Percentiles rank a stretch among this genome's conserved stretches.
These are phyloP conservation scores for Marasmius sp. DNA, from an alignment of 1,284 basidiomycete species.

Conservation along the genomic window DNA sequence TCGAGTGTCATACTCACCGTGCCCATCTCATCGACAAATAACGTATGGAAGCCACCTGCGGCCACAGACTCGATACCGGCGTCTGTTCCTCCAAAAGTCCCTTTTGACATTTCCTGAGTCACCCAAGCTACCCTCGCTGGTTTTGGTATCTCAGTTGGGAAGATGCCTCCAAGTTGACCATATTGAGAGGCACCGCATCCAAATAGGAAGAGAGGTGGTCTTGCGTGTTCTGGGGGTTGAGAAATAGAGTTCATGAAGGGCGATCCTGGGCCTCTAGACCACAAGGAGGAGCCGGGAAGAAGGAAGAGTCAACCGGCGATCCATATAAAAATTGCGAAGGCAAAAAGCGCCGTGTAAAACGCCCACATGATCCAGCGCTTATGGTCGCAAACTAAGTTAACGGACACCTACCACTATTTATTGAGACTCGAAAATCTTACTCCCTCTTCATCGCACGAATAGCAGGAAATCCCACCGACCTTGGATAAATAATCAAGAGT, in stretches of 20 bases:
- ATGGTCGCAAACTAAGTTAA: too few relatives aligned
- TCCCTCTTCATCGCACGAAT: too few relatives aligned
- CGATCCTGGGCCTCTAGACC: too few relatives aligned
- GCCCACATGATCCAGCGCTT: too few relatives aligned
- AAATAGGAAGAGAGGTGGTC: neutral
- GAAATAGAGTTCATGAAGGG: neutral
- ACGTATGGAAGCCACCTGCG: constrained; percentile 73
- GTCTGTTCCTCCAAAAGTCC: constrained; percentile 3
- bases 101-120: neutral
- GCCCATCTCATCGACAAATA: constrained; percentile 69
- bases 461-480: too few relatives aligned
- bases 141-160: neutral
- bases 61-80: constrained; percentile 60
- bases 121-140: neutral
- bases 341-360: too few relatives aligned
- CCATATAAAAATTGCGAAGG: too few relatives aligned
- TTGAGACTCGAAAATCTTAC: too few relatives aligned
- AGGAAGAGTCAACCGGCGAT: too few relatives aligned
- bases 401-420: too few relatives aligned
- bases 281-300: too few relatives aligned
- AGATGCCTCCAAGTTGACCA: neutral
- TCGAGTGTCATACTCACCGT: constrained; percentile 41
- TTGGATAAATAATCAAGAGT: too few relatives aligned
- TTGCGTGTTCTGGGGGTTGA: neutral
- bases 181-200: neutral